A percentile compares a stretch with the other conserved stretches of the same genome.
Conservation (phyloP, 192 early-diverging fungal genomes). For the Pilobolus umbonatus region DNA sequence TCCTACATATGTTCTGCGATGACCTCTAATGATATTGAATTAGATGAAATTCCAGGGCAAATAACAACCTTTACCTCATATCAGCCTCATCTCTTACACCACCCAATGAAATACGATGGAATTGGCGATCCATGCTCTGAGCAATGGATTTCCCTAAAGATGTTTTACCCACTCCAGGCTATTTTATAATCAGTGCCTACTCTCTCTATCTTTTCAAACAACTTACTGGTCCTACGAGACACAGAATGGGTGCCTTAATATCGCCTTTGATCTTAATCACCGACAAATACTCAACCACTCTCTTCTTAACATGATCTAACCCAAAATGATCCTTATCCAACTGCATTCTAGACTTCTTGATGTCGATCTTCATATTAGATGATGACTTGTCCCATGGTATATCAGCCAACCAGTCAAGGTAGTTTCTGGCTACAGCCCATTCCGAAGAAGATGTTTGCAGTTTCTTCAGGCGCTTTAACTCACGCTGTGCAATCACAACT, state of each 20-base stretch:
- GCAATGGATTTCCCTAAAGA: slow-evolving; percentile 77
- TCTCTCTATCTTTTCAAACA: not conserved
- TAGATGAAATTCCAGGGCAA: not conserved
- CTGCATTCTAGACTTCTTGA: slow-evolving; percentile 56
- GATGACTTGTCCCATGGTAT: slow-evolving; percentile 68
- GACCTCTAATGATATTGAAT: slow-evolving; percentile 39
- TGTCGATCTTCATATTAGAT: slow-evolving; percentile 73
- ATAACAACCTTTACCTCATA: slow-evolving; percentile 42
- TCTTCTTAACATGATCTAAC: slow-evolving; percentile 74
- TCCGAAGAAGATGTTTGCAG: slow-evolving; percentile 73
- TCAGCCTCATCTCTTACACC: slow-evolving; percentile 86
- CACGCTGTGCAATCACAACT: slow-evolving; percentile 51
- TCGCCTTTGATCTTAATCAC: slow-evolving; percentile 68
- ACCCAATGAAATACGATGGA: slow-evolving; percentile 78
- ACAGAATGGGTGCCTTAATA: slow-evolving; percentile 71
- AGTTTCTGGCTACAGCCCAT: slow-evolving; percentile 70
- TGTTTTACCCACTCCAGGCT: slow-evolving; percentile 72
- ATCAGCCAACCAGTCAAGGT: slow-evolving; percentile 73
- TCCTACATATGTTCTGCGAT: slow-evolving; percentile 84
- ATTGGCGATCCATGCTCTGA: slow-evolving; percentile 66
- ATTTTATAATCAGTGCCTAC: slow-evolving; percentile 4
- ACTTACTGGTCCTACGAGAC: slow-evolving; percentile 60
- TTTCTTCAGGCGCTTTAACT: slow-evolving; percentile 62
- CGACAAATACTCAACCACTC: slow-evolving; percentile 80
- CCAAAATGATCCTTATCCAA: slow-evolving; percentile 76